These are phyloP conservation scores for Sarocladium brachiariae DNA, from an alignment of 2,329 filamentous ascomycete species.

Conservation along the genomic window DNA sequence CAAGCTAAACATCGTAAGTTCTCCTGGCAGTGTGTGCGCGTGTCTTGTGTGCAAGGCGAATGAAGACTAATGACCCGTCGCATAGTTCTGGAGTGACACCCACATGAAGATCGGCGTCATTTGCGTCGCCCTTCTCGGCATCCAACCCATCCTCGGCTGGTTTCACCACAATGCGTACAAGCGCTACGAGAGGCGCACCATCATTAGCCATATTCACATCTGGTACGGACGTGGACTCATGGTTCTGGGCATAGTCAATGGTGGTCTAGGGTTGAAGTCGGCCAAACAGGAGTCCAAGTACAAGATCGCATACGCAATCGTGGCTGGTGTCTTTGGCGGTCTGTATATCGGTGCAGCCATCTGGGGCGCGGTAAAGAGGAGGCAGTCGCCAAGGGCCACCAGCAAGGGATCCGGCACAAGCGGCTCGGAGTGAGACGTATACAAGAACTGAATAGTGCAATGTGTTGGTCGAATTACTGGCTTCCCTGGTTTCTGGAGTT, in stretches of 20 bases:
- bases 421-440: neutral
- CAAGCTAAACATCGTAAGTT: slow-evolving; percentile 35
- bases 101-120: slow-evolving; percentile 53
- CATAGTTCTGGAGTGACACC: slow-evolving; percentile 43
- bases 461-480: too few species aligned
- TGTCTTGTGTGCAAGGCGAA: too few species aligned
- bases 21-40: too few species aligned
- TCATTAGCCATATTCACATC: slow-evolving; percentile 50
- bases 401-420: slow-evolving; percentile 1
- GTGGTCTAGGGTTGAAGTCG: slow-evolving; percentile 52
- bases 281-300: slow-evolving; percentile 28
- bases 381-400: neutral
- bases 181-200: slow-evolving; percentile 38
- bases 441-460: neutral
- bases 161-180: slow-evolving; percentile 50
- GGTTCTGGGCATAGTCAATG: slow-evolving; percentile 54
- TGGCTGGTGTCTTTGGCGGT: slow-evolving; percentile 42
- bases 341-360: slow-evolving; percentile 32
- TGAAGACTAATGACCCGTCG: too few species aligned
- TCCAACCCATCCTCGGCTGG: slow-evolving; percentile 53
- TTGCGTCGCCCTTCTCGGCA: slow-evolving; percentile 43
- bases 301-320: slow-evolving; percentile 48
- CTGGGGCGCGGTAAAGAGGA: slow-evolving; percentile 11
- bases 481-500: too few species aligned
- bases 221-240: slow-evolving; percentile 57